Evolutionary conservation across 2,329 filamentous ascomycete species (phyloP), one percentile per base, ranked within the genome.

Genomic region (Neoarthrinium moseri): DNA sequence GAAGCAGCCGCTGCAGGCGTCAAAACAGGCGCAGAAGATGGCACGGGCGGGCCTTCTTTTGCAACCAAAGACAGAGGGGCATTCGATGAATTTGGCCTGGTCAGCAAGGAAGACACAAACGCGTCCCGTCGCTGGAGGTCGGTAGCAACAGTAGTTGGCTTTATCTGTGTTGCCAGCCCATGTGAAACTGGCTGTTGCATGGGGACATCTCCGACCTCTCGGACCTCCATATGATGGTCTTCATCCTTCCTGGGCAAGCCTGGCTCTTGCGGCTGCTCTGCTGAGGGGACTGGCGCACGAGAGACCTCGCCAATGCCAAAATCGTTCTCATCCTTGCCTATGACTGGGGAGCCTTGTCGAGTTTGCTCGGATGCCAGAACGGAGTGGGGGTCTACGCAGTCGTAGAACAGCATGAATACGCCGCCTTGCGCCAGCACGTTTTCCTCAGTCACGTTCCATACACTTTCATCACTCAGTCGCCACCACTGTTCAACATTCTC

Each of bases 321-420:
- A n/a, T n/a, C n/a, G n/a, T n/a, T n/a, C n/a, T n/a, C n/a, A n/a
- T n/a, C n/a, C n/a, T n/a, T n/a, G n/a, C n/a, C n/a, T 29, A n/a
- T 29, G 26, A 8, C 26, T 29, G 8, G 26, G 8, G 8, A 8
- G 26, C 26, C 26, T 29, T 29, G 8, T 29, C 26, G 8, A 29
- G 26, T 29, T 29, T n/a, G n/a, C n/a, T n/a, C 26, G 11, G 43
- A 45, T 17, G 33, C 15, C 8, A 75, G 62, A 17, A 85, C 61
- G 22, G 72, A 70, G 29, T 63, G 69, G 1, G 74, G 65, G 47
- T 86, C 82, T 20, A 87, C 71, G 37, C 80, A 81, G 62, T 99
- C 92, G 64, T 97, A 99, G 64, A 97, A 97, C 1, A 97, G 77
- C 92, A 99, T 97, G 62, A 97, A 97, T 0, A 91, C 92, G 2